These are phyloP conservation scores for Aplosporella prunicola DNA, from an alignment of 2,329 filamentous ascomycete genomes.

Conservation along the genomic window DNA sequence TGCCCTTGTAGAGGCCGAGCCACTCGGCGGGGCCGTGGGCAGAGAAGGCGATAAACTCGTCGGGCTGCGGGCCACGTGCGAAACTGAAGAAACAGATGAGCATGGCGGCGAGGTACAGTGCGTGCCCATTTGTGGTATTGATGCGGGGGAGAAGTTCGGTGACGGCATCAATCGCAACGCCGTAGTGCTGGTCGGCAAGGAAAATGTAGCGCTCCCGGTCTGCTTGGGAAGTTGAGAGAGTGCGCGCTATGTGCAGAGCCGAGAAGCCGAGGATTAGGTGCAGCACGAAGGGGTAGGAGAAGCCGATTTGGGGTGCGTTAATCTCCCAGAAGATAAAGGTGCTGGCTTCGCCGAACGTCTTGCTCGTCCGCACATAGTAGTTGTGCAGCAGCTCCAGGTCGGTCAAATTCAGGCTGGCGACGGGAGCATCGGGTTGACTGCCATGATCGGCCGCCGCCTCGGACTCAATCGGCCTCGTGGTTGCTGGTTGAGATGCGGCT, in stretches of 20 bases:
- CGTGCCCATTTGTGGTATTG: neutral
- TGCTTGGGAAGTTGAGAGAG: too few species aligned
- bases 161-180: neutral
- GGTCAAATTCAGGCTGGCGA: neutral
- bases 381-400: conserved; percentile 1
- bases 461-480: too few species aligned
- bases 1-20: conserved; percentile 3
- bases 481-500: too few species aligned
- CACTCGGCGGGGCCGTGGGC: conserved; percentile 4
- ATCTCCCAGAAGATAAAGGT: neutral
- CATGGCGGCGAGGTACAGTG: conserved; percentile 5
- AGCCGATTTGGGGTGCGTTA: neutral
- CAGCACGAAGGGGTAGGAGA: conserved; percentile 1
- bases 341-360: neutral
- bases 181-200: conserved; percentile 3
- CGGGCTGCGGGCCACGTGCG: conserved; percentile 1
- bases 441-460: too few species aligned
- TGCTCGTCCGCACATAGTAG: neutral
- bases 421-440: too few species aligned
- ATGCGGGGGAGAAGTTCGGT: neutral
- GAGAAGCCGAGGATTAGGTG: neutral
- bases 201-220: neutral
- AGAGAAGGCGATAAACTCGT: conserved; percentile 6
- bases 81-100: conserved; percentile 5
- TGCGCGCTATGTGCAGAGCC: conserved; percentile 1